These are phyloP conservation scores for Acacia melanoxylon DNA, from an alignment of 306 rosid genomes.

Conservation along the genomic window DNA sequence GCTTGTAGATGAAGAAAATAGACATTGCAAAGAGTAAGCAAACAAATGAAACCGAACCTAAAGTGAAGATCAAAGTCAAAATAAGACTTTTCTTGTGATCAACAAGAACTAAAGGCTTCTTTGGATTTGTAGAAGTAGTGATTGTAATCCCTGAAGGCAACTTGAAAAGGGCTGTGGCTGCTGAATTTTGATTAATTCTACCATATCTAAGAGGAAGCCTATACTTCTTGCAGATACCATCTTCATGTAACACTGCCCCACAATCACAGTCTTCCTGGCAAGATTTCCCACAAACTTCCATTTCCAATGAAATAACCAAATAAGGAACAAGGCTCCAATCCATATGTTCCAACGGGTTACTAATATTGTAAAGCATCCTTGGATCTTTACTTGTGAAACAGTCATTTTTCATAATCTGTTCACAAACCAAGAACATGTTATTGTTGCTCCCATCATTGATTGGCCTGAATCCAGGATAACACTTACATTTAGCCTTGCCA, in stretches of 20 bases:
- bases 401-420: background rate
- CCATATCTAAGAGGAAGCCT: background rate
- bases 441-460: background rate
- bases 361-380: background rate
- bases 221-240: background rate
- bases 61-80: constrained; percentile 18
- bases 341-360: background rate
- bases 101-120: background rate
- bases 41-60: constrained; percentile 29
- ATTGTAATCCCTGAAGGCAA: background rate
- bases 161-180: background rate
- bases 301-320: background rate
- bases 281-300: constrained; percentile 31
- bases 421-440: constrained; percentile 20
- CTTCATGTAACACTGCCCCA: constrained; percentile 18
- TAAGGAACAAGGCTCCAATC: constrained; percentile 24
- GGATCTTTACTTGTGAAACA: constrained; percentile 29
- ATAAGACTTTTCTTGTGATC: constrained; percentile 5
- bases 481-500: constrained; percentile 13
- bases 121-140: background rate
- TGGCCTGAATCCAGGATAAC: constrained; percentile 40
- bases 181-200: background rate
- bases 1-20: constrained; percentile 30
- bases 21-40: background rate
- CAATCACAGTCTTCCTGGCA: constrained; percentile 38